A percentile compares a stretch with the other conserved stretches of the same genome.
Evolutionary conservation across 202 grass and related monocot species (phyloP).

Genomic region (Elaeis oleifera): DNA sequence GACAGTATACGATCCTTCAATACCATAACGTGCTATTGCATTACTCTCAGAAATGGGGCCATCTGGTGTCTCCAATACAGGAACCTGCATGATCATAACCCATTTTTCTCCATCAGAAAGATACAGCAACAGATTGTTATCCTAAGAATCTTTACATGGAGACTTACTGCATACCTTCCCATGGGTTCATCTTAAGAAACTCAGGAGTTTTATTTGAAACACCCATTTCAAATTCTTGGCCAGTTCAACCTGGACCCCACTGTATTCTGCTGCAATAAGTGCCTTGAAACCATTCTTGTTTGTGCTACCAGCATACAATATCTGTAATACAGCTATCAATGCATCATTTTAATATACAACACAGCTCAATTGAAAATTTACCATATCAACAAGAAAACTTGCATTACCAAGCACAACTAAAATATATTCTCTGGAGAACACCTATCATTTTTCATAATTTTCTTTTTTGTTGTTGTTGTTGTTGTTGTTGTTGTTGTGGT

Average conservation of each 20-base stretch:
- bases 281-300: constrained; percentile 85
- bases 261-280: constrained; percentile 69
- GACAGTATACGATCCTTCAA: not conserved
- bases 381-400: too few relatives aligned
- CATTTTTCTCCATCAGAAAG: not conserved
- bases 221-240: constrained; percentile 72
- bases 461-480: too few relatives aligned
- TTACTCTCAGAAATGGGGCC: constrained; percentile 75
- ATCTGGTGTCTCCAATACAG: constrained; percentile 73
- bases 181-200: constrained; percentile 82
- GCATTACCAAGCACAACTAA: too few relatives aligned
- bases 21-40: constrained; percentile 74
- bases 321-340: not conserved
- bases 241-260: constrained; percentile 43
- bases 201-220: constrained; percentile 63
- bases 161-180: constrained; percentile 40
- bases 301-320: constrained; percentile 4
- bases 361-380: too few relatives aligned
- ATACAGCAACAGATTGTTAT: not conserved
- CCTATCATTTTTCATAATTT: too few relatives aligned
- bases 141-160: too few relatives aligned
- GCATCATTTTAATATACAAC: too few relatives aligned
- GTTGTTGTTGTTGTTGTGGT: too few relatives aligned
- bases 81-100: constrained; percentile 32
- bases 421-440: too few relatives aligned